Evolutionary conservation across 768 basidiomycete species (phyloP).

Genomic region (Lactarius akahatsu): DNA sequence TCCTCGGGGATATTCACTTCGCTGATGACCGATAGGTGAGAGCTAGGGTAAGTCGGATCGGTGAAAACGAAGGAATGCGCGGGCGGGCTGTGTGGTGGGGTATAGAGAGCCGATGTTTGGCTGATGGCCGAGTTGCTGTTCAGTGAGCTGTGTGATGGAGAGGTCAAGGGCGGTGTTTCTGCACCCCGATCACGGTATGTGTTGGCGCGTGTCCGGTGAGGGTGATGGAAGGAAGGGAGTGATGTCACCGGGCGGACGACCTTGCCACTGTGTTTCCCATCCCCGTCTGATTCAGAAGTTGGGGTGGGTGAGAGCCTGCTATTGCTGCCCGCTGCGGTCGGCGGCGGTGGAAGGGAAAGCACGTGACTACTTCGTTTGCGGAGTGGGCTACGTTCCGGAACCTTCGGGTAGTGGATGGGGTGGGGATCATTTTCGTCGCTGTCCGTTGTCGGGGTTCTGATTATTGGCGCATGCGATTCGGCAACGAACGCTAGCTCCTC

Average conservation of each 20-base stretch:
- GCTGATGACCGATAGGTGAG: constrained; percentile 23
- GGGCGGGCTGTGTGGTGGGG: constrained; percentile 30
- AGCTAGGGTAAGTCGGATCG: neutral
- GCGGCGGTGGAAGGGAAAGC: neutral
- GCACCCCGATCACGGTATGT: constrained; percentile 6
- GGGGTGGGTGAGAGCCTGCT: neutral
- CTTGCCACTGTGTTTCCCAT: constrained; percentile 2
- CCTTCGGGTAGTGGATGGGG: neutral
- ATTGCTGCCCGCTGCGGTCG: neutral
- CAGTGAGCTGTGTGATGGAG: constrained; percentile 36
- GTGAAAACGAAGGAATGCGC: constrained; percentile 4
- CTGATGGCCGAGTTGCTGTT: constrained; percentile 21
- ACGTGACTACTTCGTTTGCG: constrained; percentile 6
- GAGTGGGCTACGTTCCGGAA: neutral
- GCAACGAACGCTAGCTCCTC: constrained; percentile 21
- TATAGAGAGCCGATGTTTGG: constrained; percentile 15
- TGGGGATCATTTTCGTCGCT: neutral
- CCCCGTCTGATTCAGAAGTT: constrained; percentile 18
- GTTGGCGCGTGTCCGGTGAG: neutral
- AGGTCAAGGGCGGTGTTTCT: constrained; percentile 24
- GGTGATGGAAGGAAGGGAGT: constrained; percentile 17
- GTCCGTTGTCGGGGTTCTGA: neutral
- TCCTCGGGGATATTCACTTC: constrained; percentile 16
- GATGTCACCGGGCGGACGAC: constrained; percentile 5
- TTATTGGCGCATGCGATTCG: constrained; percentile 20